These are phyloP conservation scores for Phytophthora ohioensis DNA, from an alignment of 352 stramenopile species.

Conservation along the genomic window DNA sequence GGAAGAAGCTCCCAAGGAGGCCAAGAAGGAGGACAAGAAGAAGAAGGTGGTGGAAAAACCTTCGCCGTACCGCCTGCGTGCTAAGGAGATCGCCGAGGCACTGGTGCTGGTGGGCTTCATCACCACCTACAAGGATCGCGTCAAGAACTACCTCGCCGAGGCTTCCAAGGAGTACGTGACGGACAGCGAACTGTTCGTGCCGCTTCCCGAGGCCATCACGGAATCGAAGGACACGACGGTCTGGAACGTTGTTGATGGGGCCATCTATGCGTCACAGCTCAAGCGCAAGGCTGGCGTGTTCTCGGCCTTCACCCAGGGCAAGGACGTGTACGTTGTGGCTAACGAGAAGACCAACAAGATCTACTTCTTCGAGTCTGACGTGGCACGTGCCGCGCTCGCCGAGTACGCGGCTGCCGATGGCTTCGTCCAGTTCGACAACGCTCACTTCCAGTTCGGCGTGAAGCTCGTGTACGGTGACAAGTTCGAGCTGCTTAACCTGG, in stretches of 20 bases:
- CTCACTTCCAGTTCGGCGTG: conserved; percentile 56
- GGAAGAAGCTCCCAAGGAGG: conserved; percentile 23
- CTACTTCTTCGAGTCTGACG: conserved; percentile 57
- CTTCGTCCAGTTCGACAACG: conserved; percentile 55
- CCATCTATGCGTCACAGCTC: conserved; percentile 49
- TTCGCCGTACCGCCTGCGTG: conserved; percentile 40
- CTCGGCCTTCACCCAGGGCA: conserved; percentile 60
- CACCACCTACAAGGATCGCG: conserved; percentile 53
- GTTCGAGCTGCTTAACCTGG: conserved; percentile 54
- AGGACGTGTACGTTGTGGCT: conserved; percentile 59
- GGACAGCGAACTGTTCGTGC: conserved; percentile 60
- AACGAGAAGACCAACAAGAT: conserved; percentile 55
- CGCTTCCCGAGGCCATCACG: conserved; percentile 44
- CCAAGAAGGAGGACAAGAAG: conserved; percentile 39
- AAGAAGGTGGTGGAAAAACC: conserved; percentile 41
- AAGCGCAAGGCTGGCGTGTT: conserved; percentile 75
- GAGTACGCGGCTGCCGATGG: conserved; percentile 46
- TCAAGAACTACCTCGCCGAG: conserved; percentile 52
- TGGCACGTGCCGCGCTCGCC: conserved; percentile 33
- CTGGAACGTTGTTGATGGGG: conserved; percentile 46
- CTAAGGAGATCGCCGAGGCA: conserved; percentile 51
- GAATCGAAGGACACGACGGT: conserved; percentile 45
- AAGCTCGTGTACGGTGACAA: conserved; percentile 51
- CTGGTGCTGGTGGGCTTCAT: conserved; percentile 49
- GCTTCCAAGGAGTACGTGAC: conserved; percentile 49